phyloP scores from a whole-genome alignment of 306 rosid species.

The Alnus glutinosa region DNA sequence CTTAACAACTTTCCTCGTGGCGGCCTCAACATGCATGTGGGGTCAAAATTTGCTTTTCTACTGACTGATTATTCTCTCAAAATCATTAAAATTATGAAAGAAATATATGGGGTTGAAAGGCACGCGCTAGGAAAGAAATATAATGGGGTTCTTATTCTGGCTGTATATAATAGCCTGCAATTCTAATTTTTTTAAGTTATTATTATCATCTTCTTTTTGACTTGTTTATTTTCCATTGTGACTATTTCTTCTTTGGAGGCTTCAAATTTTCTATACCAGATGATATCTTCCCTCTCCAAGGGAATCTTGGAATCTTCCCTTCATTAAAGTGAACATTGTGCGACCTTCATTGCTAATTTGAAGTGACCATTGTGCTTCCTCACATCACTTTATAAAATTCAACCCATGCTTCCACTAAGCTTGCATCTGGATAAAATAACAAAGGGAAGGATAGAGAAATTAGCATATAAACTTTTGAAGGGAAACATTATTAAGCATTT shows the following conservation, averaged over 20 bases:
- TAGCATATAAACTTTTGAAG: background rate
- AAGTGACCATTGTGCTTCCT: background rate
- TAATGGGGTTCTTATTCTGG: background rate
- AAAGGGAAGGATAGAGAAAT: background rate
- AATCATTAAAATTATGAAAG: background rate
- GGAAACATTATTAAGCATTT: background rate
- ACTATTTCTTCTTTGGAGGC: background rate
- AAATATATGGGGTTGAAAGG: background rate
- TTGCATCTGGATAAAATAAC: background rate
- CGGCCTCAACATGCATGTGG: background rate
- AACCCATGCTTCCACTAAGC: background rate
- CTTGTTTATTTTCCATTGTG: background rate
- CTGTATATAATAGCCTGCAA: background rate
- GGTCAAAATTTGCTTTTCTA: background rate
- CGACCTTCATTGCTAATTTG: background rate
- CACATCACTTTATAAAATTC: background rate
- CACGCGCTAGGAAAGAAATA: background rate
- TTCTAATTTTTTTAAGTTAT: background rate
- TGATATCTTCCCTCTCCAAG: background rate
- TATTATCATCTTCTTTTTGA: background rate
- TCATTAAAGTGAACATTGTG: background rate
- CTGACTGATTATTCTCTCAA: conserved; percentile 2
- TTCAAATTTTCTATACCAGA: background rate
- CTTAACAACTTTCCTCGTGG: background rate
- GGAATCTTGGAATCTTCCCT: background rate